Evolutionary conservation across 768 basidiomycete genomes (phyloP), one percentile per base, ranked within the genome.

Genomic region (Lactarius sanguifluus): DNA sequence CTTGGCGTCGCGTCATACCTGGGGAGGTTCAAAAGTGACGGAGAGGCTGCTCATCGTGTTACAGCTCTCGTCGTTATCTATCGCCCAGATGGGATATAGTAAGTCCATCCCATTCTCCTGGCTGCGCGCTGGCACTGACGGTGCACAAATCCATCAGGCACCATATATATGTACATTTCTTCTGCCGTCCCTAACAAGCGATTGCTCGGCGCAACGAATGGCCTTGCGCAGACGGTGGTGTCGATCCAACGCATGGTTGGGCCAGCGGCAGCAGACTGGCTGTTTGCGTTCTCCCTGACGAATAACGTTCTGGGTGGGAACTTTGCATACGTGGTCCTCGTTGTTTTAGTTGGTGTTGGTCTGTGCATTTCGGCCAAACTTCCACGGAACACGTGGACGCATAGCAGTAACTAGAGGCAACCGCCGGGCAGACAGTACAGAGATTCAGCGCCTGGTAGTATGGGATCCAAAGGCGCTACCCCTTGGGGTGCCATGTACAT

Each of bases 121-220:
- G 47, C 47, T 23, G 25, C 6, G 9, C 20, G 8, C 54, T 7
- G 54, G 7, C 8, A 9, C 8, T 32, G 25, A 56, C 30, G 2
- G 10, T 0, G 23, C 8, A 23, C 15, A 13, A 2, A 32, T 56
- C 3, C 7, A 36, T 10, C 62, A 89, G 89, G 88, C 28, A 83
- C 86, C 57, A 75, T 89, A 28, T 89, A 88, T 74, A 88, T 90
- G 61, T 88, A 85, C 68, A 85, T 91, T 64, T 80, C 83, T 12
- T 83, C 83, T 6, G 80, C 88, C 15, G 78, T 88, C 0, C 88
- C 89, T 2, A 87, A 87, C 61, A 80, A 81, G 34, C 82, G 83
- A 13, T 83, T 84, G 8, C 80, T 90, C 8, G 89, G 89, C 12
- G 83, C 87, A 1, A 87, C 86, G 23, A 89, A 90, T 68, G 89